Conservation (phyloP, 192 early-diverging fungal species). For the Dissophora globulifera region DNA sequence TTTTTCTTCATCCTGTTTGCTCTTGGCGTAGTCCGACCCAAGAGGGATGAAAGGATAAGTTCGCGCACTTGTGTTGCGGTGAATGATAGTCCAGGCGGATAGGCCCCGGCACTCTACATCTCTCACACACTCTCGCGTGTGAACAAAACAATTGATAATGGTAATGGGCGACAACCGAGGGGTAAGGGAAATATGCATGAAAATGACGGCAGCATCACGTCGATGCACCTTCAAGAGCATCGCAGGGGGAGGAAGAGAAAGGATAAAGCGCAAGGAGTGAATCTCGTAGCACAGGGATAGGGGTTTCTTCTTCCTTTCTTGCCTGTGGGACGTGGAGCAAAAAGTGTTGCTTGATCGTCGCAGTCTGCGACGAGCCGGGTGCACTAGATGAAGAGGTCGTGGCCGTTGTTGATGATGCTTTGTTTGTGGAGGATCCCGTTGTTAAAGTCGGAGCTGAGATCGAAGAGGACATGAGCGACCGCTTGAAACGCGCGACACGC, state of each 20-base stretch:
- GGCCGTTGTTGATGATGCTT: too few species aligned
- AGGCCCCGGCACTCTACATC: too few species aligned
- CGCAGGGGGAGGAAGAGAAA: background rate
- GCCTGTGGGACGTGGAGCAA: constrained; percentile 50
- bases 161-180: background rate
- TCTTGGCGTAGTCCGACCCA: too few species aligned
- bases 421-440: background rate
- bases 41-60: too few species aligned
- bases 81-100: too few species aligned
- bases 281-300: too few species aligned
- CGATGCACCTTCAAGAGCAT: too few species aligned
- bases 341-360: constrained; percentile 36
- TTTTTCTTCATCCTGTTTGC: too few species aligned
- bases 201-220: too few species aligned
- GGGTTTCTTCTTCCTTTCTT: too few species aligned
- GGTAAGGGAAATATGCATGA: background rate
- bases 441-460: constrained; percentile 1
- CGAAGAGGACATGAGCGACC: constrained; percentile 22
- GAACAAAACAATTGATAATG: background rate
- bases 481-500: constrained; percentile 39
- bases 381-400: background rate
- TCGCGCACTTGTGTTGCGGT: too few species aligned
- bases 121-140: background rate
- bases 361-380: constrained; percentile 1
- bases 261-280: constrained; percentile 2